Conservation (phyloP, 2,329 filamentous ascomycete genomes). For the Fusarium oligoseptatum region DNA sequence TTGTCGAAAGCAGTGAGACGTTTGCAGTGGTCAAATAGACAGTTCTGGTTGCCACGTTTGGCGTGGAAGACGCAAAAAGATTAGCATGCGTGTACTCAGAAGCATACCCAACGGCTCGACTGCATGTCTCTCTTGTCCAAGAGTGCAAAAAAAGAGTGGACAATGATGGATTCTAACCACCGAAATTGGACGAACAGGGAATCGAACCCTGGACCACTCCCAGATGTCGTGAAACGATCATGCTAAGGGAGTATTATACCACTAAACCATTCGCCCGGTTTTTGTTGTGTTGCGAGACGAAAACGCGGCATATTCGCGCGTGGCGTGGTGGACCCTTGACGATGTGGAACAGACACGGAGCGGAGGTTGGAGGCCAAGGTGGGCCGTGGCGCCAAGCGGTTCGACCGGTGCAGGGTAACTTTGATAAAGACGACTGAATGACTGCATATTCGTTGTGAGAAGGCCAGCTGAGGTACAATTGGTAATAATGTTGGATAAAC, state of each 20-base stretch:
- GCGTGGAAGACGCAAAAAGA: not conserved
- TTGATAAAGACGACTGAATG: not conserved
- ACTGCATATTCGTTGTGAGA: not conserved
- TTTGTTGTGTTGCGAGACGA: not conserved
- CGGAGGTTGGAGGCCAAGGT: not conserved
- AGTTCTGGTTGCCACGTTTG: not conserved
- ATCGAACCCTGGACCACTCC: constrained; percentile 43
- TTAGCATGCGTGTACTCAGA: not conserved
- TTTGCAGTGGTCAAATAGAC: not conserved
- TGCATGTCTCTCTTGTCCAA: not conserved
- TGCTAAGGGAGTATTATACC: constrained; percentile 48
- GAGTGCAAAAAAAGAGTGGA: constrained; percentile 6
- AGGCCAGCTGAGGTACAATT: not conserved
- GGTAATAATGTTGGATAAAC: not conserved
- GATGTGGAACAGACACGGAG: not conserved
- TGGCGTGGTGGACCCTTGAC: not conserved
- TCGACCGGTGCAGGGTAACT: not conserved
- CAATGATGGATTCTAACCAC: constrained; percentile 28
- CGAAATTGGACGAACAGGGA: constrained; percentile 42
- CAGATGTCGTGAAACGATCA: constrained; percentile 8
- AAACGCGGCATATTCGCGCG: constrained; percentile 19
- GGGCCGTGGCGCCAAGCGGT: not conserved
- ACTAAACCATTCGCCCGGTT: constrained; percentile 47
- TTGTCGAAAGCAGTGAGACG: not conserved
- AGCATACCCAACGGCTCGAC: not conserved